These are phyloP conservation scores for Stephania yunnanensis DNA, from an alignment of 164 flowering plant genomes.

Conservation along the genomic window DNA sequence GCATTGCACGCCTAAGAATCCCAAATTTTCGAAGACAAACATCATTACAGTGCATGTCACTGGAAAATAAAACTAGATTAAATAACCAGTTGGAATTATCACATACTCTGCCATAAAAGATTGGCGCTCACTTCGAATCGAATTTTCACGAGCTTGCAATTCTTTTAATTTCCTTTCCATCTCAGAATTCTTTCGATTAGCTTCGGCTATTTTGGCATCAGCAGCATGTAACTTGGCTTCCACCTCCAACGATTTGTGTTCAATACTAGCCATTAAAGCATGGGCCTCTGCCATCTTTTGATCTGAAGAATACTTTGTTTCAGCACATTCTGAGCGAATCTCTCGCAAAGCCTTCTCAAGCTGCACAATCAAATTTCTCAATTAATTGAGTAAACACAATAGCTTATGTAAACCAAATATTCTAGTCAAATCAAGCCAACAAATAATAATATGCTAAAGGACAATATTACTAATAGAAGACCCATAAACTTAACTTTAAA, in stretches of 20 bases:
- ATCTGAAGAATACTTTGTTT: conserved; percentile 46
- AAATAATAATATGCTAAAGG: too few relatives aligned
- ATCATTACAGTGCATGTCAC: neutral
- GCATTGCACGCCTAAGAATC: conserved; percentile 61
- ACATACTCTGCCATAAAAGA: conserved; percentile 72
- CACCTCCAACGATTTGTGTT: conserved; percentile 59
- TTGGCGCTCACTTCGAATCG: conserved; percentile 49
- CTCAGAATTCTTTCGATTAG: conserved; percentile 59
- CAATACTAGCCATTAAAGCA: conserved; percentile 41
- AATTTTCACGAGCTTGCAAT: conserved; percentile 67
- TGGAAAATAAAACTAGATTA: neutral
- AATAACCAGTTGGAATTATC: neutral
- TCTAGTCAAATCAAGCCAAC: neutral
- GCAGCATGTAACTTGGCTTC: conserved; percentile 62
- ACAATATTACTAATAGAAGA: too few relatives aligned
- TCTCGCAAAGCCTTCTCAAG: conserved; percentile 78
- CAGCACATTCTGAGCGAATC: conserved; percentile 46
- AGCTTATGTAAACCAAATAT: neutral
- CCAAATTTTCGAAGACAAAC: neutral
- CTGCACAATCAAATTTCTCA: conserved; percentile 36
- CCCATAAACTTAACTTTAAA: too few relatives aligned
- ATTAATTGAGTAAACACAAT: neutral
- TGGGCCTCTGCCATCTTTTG: conserved; percentile 56
- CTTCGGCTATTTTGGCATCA: conserved; percentile 80
- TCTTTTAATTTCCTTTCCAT: conserved; percentile 70